Conservation (phyloP, 805 yeast genomes). For the Kluyveromyces dobzhanskii region DNA sequence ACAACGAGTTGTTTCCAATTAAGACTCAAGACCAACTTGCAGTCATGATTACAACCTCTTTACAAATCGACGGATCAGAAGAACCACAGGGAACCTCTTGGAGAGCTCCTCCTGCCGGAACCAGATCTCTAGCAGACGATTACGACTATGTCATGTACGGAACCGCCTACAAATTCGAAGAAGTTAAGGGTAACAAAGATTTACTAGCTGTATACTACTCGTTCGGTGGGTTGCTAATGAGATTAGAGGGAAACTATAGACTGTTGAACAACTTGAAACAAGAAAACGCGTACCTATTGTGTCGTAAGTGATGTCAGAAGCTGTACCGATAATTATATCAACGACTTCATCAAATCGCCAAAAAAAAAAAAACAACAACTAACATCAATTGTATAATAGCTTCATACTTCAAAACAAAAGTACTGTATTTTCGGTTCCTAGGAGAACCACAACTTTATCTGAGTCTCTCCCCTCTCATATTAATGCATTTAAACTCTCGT, state of each 20-base stretch:
- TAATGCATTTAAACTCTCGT: no score
- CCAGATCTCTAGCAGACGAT: slow-evolving; percentile 85
- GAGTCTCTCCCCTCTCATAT: no score
- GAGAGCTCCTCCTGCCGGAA: slow-evolving; percentile 67
- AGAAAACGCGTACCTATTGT: slow-evolving; percentile 83
- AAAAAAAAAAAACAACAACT: neutral
- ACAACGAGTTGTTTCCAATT: slow-evolving; percentile 87
- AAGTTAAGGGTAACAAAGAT: slow-evolving; percentile 43
- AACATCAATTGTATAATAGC: no score
- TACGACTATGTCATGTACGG: slow-evolving; percentile 98
- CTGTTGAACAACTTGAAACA: slow-evolving; percentile 83
- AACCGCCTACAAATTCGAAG: slow-evolving; percentile 94
- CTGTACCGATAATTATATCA: no score
- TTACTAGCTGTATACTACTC: slow-evolving; percentile 84
- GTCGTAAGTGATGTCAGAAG: slow-evolving; percentile 51
- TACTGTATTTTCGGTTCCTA: no score
- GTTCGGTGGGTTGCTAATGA: slow-evolving; percentile 89
- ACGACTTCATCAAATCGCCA: no score
- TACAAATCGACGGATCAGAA: slow-evolving; percentile 43
- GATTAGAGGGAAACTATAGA: slow-evolving; percentile 92
- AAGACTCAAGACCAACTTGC: slow-evolving; percentile 69
- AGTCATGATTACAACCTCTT: slow-evolving; percentile 73
- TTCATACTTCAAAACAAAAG: no score
- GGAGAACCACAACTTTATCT: no score
- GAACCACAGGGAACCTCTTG: slow-evolving; percentile 36